Conservation (phyloP, 2,329 filamentous ascomycete species). For the Fusarium dlaminii region DNA sequence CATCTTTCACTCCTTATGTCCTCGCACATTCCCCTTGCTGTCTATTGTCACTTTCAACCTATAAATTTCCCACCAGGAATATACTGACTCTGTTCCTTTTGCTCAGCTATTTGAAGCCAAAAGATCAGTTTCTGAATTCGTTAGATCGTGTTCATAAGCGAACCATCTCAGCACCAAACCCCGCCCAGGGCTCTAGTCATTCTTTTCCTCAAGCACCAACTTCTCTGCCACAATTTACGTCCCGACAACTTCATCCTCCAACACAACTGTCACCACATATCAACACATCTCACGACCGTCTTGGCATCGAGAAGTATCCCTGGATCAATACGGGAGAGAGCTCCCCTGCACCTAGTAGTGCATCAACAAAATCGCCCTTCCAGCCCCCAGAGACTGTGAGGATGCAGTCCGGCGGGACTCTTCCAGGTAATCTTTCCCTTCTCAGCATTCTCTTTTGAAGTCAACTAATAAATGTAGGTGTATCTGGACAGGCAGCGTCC, state of each 20-base stretch:
- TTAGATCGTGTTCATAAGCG: constrained; percentile 56
- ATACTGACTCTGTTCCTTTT: constrained; percentile 5
- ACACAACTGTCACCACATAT: constrained; percentile 24
- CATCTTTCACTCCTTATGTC: constrained; percentile 1
- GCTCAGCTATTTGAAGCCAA: constrained; percentile 20
- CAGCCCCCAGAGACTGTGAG: constrained; percentile 7
- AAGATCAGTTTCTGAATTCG: constrained; percentile 23
- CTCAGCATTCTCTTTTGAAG: neutral
- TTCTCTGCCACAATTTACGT: constrained; percentile 31
- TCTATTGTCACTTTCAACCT: neutral
- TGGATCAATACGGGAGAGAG: constrained; percentile 18
- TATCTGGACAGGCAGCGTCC: neutral
- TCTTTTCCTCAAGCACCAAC: constrained; percentile 29
- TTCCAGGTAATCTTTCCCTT: constrained; percentile 11
- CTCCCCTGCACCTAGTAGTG: constrained; percentile 18
- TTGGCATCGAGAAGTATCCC: constrained; percentile 22
- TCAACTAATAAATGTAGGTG: constrained; percentile 6
- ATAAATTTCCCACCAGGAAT: constrained; percentile 4
- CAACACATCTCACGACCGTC: constrained; percentile 19
- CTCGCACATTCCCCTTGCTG: neutral
- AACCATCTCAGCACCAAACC: constrained; percentile 60
- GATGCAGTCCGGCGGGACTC: constrained; percentile 6
- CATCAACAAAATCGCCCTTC: constrained; percentile 16
- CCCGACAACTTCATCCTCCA: constrained; percentile 22
- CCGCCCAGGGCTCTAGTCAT: constrained; percentile 43